A percentile compares a stretch with the other conserved stretches of the same genome.
Evolutionary conservation across 2,329 filamentous ascomycete species (phyloP).

Genomic region (Apiospora hydei): DNA sequence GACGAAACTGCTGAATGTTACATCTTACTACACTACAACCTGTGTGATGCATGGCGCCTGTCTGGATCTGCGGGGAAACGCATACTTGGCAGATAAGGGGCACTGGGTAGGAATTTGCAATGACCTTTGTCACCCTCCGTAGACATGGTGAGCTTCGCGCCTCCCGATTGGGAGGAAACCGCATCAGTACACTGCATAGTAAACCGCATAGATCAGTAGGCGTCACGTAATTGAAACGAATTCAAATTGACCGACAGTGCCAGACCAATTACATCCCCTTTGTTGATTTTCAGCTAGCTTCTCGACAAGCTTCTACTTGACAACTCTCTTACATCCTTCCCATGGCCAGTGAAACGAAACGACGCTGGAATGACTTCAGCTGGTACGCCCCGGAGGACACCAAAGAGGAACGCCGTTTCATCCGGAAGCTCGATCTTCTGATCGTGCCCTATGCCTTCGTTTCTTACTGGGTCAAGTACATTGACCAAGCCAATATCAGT

Average conservation of each 20-base stretch:
- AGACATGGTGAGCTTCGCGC: neutral
- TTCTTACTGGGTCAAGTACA: slow-evolving; percentile 63
- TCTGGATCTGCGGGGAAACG: neutral
- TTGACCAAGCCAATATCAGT: slow-evolving; percentile 64
- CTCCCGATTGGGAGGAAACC: neutral
- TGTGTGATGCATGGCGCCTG: neutral
- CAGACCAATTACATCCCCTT: too few relatives aligned
- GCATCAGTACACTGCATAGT: neutral
- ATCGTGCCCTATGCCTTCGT: slow-evolving; percentile 64
- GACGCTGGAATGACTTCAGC: slow-evolving; percentile 48
- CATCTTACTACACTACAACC: neutral
- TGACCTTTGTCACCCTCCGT: neutral
- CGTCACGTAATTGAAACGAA: too few relatives aligned
- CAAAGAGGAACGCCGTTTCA: slow-evolving; percentile 56
- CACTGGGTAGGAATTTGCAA: neutral
- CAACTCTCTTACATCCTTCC: neutral
- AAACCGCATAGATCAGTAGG: neutral
- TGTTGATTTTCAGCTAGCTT: too few relatives aligned
- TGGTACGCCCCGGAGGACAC: slow-evolving; percentile 61
- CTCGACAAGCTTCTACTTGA: neutral
- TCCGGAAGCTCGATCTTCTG: slow-evolving; percentile 62
- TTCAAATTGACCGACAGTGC: neutral
- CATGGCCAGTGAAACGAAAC: neutral
- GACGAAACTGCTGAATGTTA: neutral
- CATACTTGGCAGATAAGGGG: neutral